Conservation (phyloP, 176 grass and related monocot genomes). For the Avena atlantica region DNA sequence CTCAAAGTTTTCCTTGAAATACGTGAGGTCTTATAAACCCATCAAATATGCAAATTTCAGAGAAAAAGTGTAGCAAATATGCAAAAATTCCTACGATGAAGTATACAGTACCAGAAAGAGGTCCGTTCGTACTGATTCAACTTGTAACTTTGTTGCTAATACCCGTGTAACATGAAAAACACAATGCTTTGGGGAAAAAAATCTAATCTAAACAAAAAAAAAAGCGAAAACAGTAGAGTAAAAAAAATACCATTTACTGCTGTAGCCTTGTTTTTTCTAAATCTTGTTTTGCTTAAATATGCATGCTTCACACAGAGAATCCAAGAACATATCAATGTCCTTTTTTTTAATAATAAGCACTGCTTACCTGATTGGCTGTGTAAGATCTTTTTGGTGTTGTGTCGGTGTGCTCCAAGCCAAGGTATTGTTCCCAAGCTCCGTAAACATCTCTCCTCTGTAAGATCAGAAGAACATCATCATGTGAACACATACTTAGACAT, state of each 20-base stretch:
- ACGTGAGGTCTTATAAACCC: not conserved
- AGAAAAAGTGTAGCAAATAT: no score
- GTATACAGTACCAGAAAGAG: conserved; percentile 1
- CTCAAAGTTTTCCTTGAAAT: not conserved
- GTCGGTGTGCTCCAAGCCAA: conserved; percentile 80
- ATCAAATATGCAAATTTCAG: not conserved
- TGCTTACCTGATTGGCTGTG: conserved; percentile 68
- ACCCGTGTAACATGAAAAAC: not conserved
- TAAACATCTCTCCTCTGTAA: conserved; percentile 69
- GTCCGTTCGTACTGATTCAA: not conserved
- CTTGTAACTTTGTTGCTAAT: not conserved
- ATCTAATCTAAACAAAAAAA: not conserved
- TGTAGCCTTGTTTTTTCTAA: not conserved
- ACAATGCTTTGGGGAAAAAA: not conserved
- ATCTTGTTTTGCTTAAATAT: not conserved
- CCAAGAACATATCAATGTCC: not conserved
- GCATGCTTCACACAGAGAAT: not conserved
- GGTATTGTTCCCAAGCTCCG: conserved; percentile 83
- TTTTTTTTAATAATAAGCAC: conserved; percentile 7
- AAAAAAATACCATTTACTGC: not conserved
- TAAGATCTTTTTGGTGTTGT: conserved; percentile 69
- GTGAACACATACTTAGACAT: conserved; percentile 36
- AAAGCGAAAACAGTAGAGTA: not conserved
- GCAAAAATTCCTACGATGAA: no score
- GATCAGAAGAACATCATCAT: conserved; percentile 33